phyloP scores from a whole-genome alignment of 148 eudicot species.

The Amaranthus cruentus region DNA sequence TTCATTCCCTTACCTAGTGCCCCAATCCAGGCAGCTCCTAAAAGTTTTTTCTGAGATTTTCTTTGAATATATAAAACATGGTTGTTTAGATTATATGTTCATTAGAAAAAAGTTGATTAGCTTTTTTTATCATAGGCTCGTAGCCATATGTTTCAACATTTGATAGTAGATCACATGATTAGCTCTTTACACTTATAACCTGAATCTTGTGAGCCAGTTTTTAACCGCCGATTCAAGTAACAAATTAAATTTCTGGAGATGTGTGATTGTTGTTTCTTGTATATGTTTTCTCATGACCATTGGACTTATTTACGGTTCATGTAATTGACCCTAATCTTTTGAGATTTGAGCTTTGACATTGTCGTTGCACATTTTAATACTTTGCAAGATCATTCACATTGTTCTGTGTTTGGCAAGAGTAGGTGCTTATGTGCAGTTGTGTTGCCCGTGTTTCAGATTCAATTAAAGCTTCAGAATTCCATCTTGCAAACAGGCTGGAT shows the following conservation, averaged over 20 bases:
- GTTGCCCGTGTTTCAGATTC: slow-evolving; percentile 27
- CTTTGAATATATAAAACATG: not conserved
- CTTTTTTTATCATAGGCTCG: not conserved
- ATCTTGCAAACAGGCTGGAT: slow-evolving; percentile 94
- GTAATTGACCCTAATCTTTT: not conserved
- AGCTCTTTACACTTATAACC: not conserved
- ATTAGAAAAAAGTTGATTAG: not conserved
- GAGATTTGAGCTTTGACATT: not conserved
- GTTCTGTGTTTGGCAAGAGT: not conserved
- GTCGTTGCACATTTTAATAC: no score
- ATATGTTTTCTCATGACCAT: not conserved
- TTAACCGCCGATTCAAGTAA: not conserved
- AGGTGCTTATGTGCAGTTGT: not conserved
- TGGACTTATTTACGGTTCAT: not conserved
- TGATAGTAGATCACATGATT: no score
- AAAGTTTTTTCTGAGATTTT: not conserved
- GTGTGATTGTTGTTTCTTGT: not conserved
- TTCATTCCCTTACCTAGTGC: no score
- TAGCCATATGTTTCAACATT: not conserved
- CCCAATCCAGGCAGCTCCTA: no score
- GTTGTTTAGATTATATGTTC: not conserved
- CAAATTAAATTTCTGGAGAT: not conserved
- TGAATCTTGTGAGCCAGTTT: not conserved
- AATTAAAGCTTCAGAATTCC: slow-evolving; percentile 48
- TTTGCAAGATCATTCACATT: not conserved